Evolutionary conservation across 306 rosid genomes (phyloP).

Genomic region (Lathyrus oleraceus): DNA sequence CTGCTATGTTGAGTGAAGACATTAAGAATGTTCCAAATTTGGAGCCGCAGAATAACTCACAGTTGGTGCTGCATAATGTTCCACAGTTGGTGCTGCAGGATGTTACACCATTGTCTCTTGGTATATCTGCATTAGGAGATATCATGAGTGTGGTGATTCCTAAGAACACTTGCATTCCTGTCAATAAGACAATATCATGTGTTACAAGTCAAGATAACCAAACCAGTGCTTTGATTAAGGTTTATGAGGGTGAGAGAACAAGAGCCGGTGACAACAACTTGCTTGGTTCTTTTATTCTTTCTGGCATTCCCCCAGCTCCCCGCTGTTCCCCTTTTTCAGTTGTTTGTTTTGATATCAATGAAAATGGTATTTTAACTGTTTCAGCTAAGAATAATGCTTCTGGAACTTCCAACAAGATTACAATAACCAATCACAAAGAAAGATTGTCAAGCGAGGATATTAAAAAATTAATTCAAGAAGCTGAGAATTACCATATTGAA

Average conservation of each 20-base stretch:
- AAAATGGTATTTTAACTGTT: background rate
- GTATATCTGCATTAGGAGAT: background rate
- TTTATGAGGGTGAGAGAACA: constrained; percentile 10
- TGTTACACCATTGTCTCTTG: constrained; percentile 55
- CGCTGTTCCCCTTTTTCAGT: constrained; percentile 13
- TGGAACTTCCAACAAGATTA: background rate
- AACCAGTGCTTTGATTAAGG: constrained; percentile 9
- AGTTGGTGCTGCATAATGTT: background rate
- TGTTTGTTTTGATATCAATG: constrained; percentile 36
- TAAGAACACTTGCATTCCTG: constrained; percentile 51
- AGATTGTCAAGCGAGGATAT: constrained; percentile 46
- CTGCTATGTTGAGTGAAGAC: background rate
- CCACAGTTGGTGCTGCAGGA: constrained; percentile 44
- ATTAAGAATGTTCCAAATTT: constrained; percentile 28
- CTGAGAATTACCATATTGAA: constrained; percentile 42
- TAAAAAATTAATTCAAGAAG: constrained; percentile 45
- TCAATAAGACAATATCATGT: background rate
- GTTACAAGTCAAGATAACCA: constrained; percentile 25
- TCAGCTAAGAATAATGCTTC: background rate
- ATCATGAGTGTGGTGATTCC: constrained; percentile 30
- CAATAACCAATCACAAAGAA: constrained; percentile 21
- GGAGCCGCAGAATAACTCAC: constrained; percentile 30
- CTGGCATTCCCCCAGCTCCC: constrained; percentile 44
- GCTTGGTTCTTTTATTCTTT: constrained; percentile 38
- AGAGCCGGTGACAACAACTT: constrained; percentile 39